Conservation (phyloP, 148 eudicot species). For the Rhododendron williamsianum region DNA sequence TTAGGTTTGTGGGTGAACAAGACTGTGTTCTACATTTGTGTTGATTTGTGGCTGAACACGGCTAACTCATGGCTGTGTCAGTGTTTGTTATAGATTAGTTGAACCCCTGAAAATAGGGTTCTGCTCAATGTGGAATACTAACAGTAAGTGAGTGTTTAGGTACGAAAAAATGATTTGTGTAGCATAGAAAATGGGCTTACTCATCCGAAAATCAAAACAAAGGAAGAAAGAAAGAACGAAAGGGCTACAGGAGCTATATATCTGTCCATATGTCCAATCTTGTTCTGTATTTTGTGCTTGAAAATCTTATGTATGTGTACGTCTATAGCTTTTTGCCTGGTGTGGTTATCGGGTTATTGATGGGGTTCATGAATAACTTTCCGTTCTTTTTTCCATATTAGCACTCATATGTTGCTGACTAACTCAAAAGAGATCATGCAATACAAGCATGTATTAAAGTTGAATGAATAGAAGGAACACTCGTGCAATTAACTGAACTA, state of each 20-base stretch:
- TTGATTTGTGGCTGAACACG: too few relatives aligned
- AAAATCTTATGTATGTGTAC: background rate
- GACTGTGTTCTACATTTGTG: too few relatives aligned
- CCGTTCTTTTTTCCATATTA: background rate
- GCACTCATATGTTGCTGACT: background rate
- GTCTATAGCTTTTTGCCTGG: background rate
- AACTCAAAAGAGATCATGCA: background rate
- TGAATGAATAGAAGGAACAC: background rate
- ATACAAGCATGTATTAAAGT: background rate
- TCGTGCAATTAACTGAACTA: background rate
- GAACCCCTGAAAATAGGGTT: too few relatives aligned
- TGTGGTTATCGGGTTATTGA: background rate
- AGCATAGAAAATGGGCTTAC: background rate
- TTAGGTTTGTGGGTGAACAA: too few relatives aligned
- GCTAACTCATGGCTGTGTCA: too few relatives aligned
- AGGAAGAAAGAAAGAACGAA: background rate
- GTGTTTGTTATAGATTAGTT: too few relatives aligned
- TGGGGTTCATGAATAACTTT: conserved; percentile 1
- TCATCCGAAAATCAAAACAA: background rate
- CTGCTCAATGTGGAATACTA: too few relatives aligned
- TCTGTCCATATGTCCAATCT: background rate
- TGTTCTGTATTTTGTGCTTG: background rate
- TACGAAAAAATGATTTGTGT: too few relatives aligned
- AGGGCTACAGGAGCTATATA: background rate
- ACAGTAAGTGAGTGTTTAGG: too few relatives aligned